A percentile compares a stretch with the other conserved stretches of the same genome.
Conservation (phyloP, 2,329 filamentous ascomycete genomes). For the Paecilomyces fulvus region DNA sequence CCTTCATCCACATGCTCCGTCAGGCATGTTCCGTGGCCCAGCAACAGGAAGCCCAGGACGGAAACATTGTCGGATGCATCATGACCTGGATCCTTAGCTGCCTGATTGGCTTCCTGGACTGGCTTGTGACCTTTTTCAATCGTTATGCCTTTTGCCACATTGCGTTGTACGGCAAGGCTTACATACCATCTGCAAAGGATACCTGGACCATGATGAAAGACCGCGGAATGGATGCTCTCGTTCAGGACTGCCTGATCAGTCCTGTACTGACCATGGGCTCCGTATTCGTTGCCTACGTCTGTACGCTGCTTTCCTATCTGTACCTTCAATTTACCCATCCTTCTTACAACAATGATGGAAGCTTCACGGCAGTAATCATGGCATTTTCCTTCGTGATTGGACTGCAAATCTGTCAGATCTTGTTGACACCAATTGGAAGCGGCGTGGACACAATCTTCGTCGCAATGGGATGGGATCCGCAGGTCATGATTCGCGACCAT, state of each 20-base stretch:
- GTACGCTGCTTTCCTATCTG: constrained; percentile 73
- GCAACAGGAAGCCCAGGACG: constrained; percentile 54
- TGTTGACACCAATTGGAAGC: constrained; percentile 77
- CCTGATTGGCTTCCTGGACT: constrained; percentile 68
- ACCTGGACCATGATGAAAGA: constrained; percentile 89
- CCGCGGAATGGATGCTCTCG: constrained; percentile 78
- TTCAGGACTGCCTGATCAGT: constrained; percentile 79
- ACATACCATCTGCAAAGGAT: constrained; percentile 77
- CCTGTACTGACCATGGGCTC: constrained; percentile 67
- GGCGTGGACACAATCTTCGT: constrained; percentile 93
- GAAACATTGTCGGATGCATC: constrained; percentile 59
- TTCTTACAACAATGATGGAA: constrained; percentile 59
- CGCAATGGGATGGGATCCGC: constrained; percentile 57
- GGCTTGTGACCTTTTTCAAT: constrained; percentile 83
- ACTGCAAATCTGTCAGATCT: constrained; percentile 79
- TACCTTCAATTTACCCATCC: constrained; percentile 78
- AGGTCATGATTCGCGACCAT: constrained; percentile 69
- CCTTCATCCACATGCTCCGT: constrained; percentile 75
- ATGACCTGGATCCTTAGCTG: constrained; percentile 70
- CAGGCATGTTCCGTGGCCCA: constrained; percentile 75
- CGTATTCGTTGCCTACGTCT: constrained; percentile 75
- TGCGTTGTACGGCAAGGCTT: constrained; percentile 82
- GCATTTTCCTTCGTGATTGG: constrained; percentile 85
- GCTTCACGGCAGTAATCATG: constrained; percentile 68
- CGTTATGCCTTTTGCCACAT: constrained; percentile 90